Percentiles rank a stretch among this genome's conserved stretches.
Conservation (phyloP, 306 rosid genomes). For the Cercis canadensis region DNA sequence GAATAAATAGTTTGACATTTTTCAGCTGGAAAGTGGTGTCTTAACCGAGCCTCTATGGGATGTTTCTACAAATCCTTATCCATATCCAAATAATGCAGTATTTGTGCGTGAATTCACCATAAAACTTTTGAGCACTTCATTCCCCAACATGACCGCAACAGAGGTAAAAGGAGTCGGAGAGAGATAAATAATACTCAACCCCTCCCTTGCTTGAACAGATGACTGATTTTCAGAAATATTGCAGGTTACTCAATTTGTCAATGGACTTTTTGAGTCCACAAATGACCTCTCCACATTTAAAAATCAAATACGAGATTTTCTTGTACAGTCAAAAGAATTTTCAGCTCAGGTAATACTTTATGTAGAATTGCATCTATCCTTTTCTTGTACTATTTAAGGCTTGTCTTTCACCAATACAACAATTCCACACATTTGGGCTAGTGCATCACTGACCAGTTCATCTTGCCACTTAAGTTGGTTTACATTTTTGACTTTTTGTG, state of each 20-base stretch:
- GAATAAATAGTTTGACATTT: constrained; percentile 12
- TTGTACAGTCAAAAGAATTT: constrained; percentile 94
- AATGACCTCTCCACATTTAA: constrained; percentile 79
- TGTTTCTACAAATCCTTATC: constrained; percentile 61
- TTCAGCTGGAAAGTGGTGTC: constrained; percentile 79
- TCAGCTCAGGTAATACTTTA: constrained; percentile 83
- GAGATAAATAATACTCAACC: constrained; percentile 1
- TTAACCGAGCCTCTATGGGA: constrained; percentile 96
- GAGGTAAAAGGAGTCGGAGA: constrained; percentile 81
- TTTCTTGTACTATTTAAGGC: constrained; percentile 5
- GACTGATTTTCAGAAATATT: constrained; percentile 29
- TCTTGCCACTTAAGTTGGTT: too few relatives aligned
- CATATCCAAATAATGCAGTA: constrained; percentile 69
- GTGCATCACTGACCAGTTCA: too few relatives aligned
- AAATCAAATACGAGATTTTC: constrained; percentile 87
- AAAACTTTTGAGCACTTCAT: constrained; percentile 86
- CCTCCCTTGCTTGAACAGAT: constrained; percentile 14
- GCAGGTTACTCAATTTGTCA: constrained; percentile 94
- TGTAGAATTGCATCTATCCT: not conserved
- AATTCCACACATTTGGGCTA: too few relatives aligned
- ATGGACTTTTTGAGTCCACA: constrained; percentile 81
- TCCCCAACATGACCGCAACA: constrained; percentile 92
- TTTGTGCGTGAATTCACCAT: constrained; percentile 90
- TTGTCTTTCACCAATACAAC: not conserved
- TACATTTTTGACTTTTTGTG: too few relatives aligned